Evolutionary conservation across 75 land plant genomes (phyloP), one percentile per base, ranked within the genome.

Genomic region (Cunninghamia lanceolata): DNA sequence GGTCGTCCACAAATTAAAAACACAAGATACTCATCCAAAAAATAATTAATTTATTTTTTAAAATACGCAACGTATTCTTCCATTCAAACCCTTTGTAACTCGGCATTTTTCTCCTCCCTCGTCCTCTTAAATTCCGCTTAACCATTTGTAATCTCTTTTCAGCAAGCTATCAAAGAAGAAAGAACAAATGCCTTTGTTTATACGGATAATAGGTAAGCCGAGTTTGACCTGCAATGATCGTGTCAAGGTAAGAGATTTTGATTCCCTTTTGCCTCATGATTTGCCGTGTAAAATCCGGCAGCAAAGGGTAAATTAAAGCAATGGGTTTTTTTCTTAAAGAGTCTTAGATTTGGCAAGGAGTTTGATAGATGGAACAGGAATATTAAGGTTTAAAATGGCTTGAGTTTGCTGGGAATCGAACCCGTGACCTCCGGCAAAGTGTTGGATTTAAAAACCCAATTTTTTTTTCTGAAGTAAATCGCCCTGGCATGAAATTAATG

Each of bases 241-340:
- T 39, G 34, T 43, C 82, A n/a, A 43, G 82, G 82, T 43, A 80
- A 80, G 45, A 40, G 82, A n/a, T 80, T 80, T 80, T 45, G 45
- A 43, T 6, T 80, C 32, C 28, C 28, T n/a, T 9, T 45, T 80
- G 32, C 82, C 82, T 19, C 10, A 28, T 28, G 13, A 28, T 25
- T 80, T 73, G 75, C 36, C 75, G 10, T 34, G 14, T 73, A 63
- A 63, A 63, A 21, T 63, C 7, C 68, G 68, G 16, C 38, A 73
- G 75, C 36, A 73, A 50, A 73, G 75, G 75, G 32, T 2, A 73
- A 73, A 32, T 73, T 34, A 34, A 34, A 38, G 36, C 75, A 73
- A 32, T 73, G 75, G 36, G 8, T 32, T 32, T 30, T 30, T 32
- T 73, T 11, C n/a, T 70, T 28, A 34, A 10, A 0, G 1, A 28